Conservation (phyloP, 2,329 filamentous ascomycete genomes). For the Xylariaceae sp. region DNA sequence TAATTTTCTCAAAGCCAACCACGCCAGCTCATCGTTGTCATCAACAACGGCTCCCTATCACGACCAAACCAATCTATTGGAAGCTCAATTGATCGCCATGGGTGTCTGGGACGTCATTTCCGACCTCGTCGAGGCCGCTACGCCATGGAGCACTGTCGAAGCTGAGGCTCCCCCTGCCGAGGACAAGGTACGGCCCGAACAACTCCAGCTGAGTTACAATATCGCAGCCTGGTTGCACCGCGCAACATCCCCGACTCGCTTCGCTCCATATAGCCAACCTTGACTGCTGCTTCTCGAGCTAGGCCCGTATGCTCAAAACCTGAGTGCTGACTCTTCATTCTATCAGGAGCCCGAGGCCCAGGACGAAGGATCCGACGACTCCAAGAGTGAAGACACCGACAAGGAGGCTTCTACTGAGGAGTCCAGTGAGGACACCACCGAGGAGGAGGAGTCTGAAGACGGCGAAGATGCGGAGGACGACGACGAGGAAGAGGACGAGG, state of each 20-base stretch:
- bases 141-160: conserved; percentile 63
- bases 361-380: conserved; percentile 16
- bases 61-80: conserved; percentile 41
- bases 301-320: no score
- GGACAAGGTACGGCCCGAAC: conserved; percentile 48
- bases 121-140: conserved; percentile 63
- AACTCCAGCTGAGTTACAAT: conserved; percentile 6
- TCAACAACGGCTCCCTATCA: conserved; percentile 28
- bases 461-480: conserved; percentile 50
- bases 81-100: conserved; percentile 49
- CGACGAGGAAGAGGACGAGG: conserved; percentile 75
- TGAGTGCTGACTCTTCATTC: no score
- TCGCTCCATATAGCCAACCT: background rate
- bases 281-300: background rate
- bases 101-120: conserved; percentile 65
- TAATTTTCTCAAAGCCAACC: conserved; percentile 35
- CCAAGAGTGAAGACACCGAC: conserved; percentile 45
- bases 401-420: conserved; percentile 53
- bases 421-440: conserved; percentile 39
- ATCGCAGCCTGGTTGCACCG: background rate
- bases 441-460: conserved; percentile 38
- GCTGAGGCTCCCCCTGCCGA: conserved; percentile 67
- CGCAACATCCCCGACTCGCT: background rate
- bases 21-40: conserved; percentile 27
- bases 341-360: conserved; percentile 13